Percentiles rank a stretch among this genome's conserved stretches.
These are phyloP conservation scores for Barnettozyma sp. DNA, from an alignment of 805 yeast species.

Conservation along the genomic window DNA sequence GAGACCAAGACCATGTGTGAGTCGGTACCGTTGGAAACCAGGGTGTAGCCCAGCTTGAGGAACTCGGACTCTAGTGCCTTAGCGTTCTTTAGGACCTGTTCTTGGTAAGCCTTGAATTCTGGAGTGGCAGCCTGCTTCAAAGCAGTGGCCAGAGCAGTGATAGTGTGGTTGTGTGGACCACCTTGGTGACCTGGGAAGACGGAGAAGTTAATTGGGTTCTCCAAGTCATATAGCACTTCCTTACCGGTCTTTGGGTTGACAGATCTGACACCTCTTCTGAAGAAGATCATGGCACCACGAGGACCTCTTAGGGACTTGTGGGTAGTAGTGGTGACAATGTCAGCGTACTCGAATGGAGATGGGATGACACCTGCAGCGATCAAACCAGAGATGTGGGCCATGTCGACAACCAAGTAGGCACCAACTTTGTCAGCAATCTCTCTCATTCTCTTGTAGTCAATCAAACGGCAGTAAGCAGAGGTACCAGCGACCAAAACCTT, in stretches of 20 bases:
- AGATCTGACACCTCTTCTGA: constrained; percentile 87
- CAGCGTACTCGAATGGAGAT: constrained; percentile 90
- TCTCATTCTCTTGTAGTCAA: constrained; percentile 87
- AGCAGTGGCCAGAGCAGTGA: constrained; percentile 92
- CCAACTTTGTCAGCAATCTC: constrained; percentile 89
- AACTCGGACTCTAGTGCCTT: constrained; percentile 67
- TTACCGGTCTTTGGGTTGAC: constrained; percentile 71
- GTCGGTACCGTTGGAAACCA: constrained; percentile 93
- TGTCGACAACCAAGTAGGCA: constrained; percentile 87
- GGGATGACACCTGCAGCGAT: constrained; percentile 92
- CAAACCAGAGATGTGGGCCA: constrained; percentile 97
- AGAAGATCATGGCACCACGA: constrained; percentile 97
- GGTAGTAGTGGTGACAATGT: constrained; percentile 95
- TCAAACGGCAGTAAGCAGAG: constrained; percentile 86
- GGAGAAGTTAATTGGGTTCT: constrained; percentile 86
- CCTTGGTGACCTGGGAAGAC: constrained; percentile 99
- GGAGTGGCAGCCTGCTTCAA: constrained; percentile 86
- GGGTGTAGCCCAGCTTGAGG: constrained; percentile 52
- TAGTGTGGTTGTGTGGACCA: constrained; percentile 98
- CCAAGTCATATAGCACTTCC: constrained; percentile 80
- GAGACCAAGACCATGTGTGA: constrained; percentile 86
- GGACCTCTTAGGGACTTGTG: constrained; percentile 98
- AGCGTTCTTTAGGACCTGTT: constrained; percentile 77
- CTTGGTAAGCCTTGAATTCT: constrained; percentile 82
- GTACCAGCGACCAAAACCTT: constrained; percentile 95